Conservation (phyloP, 495 filamentous ascomycete genomes). For the Daldinia caldariorum region DNA sequence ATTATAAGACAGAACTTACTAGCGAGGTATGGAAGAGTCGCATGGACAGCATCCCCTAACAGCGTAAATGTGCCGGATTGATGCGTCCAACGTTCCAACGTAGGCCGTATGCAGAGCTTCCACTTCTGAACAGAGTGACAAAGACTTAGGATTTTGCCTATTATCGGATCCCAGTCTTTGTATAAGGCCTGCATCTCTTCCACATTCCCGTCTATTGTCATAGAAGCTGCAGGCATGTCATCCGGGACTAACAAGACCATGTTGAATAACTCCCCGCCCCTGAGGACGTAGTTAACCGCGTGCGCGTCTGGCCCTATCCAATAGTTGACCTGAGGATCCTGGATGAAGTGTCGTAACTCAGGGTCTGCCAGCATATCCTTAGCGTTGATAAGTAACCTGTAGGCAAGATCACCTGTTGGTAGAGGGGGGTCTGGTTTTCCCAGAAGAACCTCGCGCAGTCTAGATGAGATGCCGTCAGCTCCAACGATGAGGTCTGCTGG, state of each 20-base stretch:
- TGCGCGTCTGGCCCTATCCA: constrained; percentile 73
- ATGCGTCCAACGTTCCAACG: constrained; percentile 67
- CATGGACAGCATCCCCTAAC: constrained; percentile 75
- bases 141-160: constrained; percentile 58
- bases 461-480: constrained; percentile 67
- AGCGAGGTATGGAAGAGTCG: constrained; percentile 70
- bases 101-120: constrained; percentile 69
- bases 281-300: constrained; percentile 71
- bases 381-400: constrained; percentile 67
- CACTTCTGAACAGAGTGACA: constrained; percentile 71
- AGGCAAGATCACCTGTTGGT: constrained; percentile 74
- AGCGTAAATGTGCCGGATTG: constrained; percentile 65
- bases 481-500: constrained; percentile 65
- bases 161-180: constrained; percentile 67
- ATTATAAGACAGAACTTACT: constrained; percentile 19
- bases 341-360: constrained; percentile 58
- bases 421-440: constrained; percentile 56
- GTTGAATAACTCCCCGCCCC: constrained; percentile 70
- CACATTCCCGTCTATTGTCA: constrained; percentile 64
- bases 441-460: constrained; percentile 60
- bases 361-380: constrained; percentile 64
- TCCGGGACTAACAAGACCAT: constrained; percentile 77
- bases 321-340: constrained; percentile 69
- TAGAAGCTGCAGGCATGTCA: constrained; percentile 67
- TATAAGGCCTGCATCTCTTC: constrained; percentile 74